Conservation (phyloP, 2,329 filamentous ascomycete genomes). For the Fusarium nurragi region DNA sequence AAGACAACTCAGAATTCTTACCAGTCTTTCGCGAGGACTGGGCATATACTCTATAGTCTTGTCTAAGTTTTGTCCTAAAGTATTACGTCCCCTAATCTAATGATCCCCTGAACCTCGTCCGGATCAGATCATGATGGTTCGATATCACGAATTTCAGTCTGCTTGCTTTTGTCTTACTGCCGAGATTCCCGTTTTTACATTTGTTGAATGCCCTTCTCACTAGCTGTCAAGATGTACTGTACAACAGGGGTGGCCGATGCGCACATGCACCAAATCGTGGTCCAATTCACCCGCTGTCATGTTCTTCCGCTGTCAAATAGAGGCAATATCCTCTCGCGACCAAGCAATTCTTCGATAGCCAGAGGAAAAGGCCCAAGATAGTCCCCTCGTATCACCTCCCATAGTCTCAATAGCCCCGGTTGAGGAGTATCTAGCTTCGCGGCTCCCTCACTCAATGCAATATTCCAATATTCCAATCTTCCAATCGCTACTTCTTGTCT, state of each 20-base stretch:
- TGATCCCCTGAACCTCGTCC: constrained; percentile 14
- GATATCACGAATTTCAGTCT: constrained; percentile 31
- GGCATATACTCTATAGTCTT: no score
- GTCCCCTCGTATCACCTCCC: background rate
- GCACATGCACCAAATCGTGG: background rate
- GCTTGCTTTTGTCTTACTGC: background rate
- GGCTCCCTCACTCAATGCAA: background rate
- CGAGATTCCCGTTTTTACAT: background rate
- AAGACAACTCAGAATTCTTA: no score
- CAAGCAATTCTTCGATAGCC: no score
- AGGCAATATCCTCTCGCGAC: background rate
- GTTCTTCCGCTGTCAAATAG: background rate
- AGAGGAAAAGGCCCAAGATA: background rate
- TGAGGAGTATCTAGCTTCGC: background rate
- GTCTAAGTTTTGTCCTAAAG: background rate
- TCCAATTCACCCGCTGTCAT: background rate
- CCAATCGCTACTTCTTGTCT: background rate
- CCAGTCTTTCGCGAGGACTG: no score
- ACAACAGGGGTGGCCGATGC: constrained; percentile 1
- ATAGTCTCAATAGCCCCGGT: background rate
- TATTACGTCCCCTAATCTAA: background rate
- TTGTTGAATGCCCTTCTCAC: background rate
- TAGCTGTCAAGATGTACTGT: background rate
- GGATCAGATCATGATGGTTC: constrained; percentile 43
- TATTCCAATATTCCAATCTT: accelerated